Evolutionary conservation across 2,329 filamentous ascomycete genomes (phyloP).

Genomic region (Grosmannia huntii): DNA sequence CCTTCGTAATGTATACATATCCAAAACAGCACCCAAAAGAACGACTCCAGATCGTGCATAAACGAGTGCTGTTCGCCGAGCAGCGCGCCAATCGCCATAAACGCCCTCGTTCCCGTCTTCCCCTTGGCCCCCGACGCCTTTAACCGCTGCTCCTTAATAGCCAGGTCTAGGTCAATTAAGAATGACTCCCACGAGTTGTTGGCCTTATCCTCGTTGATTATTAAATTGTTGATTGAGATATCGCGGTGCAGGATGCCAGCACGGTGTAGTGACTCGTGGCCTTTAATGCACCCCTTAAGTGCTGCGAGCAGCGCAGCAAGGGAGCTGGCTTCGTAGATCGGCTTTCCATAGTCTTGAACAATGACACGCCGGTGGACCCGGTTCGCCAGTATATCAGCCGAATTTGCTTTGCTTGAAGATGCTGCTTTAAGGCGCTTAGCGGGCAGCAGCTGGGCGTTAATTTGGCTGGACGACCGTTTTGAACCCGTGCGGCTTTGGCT

Average conservation of each 20-base stretch:
- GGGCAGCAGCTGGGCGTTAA: constrained; percentile 13
- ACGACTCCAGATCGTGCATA: constrained; percentile 34
- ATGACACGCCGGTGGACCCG: constrained; percentile 27
- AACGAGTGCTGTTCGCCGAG: constrained; percentile 28
- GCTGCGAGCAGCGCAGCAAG: constrained; percentile 21
- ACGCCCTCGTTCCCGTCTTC: constrained; percentile 30
- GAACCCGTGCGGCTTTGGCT: constrained; percentile 13
- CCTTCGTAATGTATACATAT: constrained; percentile 29
- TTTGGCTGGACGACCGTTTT: constrained; percentile 19
- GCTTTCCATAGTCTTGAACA: constrained; percentile 25
- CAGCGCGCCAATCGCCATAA: constrained; percentile 32
- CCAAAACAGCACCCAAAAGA: constrained; percentile 35
- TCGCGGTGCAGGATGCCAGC: constrained; percentile 28
- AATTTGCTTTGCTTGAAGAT: constrained; percentile 17
- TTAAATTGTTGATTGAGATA: constrained; percentile 31
- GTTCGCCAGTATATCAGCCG: constrained; percentile 17
- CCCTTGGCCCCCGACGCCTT: constrained; percentile 24
- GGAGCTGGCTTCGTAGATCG: constrained; percentile 29
- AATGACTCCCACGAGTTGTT: constrained; percentile 26
- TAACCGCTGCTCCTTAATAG: constrained; percentile 21
- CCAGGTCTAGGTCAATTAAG: constrained; percentile 28
- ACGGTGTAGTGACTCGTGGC: constrained; percentile 23
- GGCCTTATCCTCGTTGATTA: constrained; percentile 30
- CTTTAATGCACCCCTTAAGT: constrained; percentile 24
- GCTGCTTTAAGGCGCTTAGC: constrained; percentile 19